These are phyloP conservation scores for Trichoderma cornu-damae DNA, from an alignment of 2,329 filamentous ascomycete genomes.

Conservation along the genomic window DNA sequence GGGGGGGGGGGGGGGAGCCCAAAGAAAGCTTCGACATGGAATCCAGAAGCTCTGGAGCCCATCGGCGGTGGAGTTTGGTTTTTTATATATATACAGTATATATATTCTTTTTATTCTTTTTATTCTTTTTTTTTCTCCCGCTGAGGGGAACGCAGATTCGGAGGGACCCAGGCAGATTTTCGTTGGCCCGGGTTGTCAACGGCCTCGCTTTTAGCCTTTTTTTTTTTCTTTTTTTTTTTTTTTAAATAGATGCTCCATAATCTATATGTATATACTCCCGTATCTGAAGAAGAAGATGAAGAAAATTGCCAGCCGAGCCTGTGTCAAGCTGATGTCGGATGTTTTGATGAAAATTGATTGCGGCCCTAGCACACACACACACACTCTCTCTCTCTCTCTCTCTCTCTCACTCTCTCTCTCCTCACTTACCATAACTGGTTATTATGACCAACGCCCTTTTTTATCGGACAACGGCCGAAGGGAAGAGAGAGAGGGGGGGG, in stretches of 20 bases:
- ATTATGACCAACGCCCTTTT: conserved; percentile 11
- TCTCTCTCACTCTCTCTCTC: no score
- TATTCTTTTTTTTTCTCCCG: no score
- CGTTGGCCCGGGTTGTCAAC: conserved; percentile 17
- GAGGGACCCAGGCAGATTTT: conserved; percentile 17
- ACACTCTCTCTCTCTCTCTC: no score
- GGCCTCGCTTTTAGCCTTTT: conserved; percentile 18
- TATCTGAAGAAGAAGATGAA: no score
- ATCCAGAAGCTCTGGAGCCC: conserved; percentile 25
- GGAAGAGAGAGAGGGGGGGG: no score
- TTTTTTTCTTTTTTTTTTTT: no score
- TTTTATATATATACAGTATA: no score
- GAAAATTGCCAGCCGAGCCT: not conserved
- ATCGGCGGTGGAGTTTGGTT: conserved; percentile 23
- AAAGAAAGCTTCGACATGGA: conserved; percentile 23
- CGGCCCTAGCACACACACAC: conserved; percentile 15
- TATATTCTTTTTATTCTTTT: no score
- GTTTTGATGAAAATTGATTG: not conserved
- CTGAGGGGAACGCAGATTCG: conserved; percentile 21
- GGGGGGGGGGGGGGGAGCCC: conserved; percentile 18
- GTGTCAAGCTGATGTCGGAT: not conserved
- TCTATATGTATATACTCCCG: no score
- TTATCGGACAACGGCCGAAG: conserved; percentile 19
- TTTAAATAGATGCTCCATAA: no score
- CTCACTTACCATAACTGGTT: conserved; percentile 7